Percentiles rank a stretch among this genome's conserved stretches.
Evolutionary conservation across 2,329 filamentous ascomycete species (phyloP).

Genomic region (Venturia nashicola): DNA sequence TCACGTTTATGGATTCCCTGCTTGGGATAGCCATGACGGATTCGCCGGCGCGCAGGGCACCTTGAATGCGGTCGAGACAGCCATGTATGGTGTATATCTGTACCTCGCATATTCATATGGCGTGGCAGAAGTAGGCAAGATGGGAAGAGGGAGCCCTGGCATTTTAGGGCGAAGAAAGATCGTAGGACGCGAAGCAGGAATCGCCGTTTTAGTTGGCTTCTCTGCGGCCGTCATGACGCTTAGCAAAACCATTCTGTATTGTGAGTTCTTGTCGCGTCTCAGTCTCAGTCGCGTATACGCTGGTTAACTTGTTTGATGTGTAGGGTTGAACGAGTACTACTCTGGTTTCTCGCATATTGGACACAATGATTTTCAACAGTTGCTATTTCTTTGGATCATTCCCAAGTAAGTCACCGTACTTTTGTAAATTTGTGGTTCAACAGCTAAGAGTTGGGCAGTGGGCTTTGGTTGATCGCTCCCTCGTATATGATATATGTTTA

Average conservation of each 20-base stretch:
- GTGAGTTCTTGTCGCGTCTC: constrained; percentile 30
- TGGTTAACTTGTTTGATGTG: not conserved
- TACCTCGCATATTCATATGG: constrained; percentile 16
- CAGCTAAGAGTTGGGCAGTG: constrained; percentile 30
- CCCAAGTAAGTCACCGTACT: constrained; percentile 44
- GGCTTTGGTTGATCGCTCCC: constrained; percentile 52
- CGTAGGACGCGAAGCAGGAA: constrained; percentile 36
- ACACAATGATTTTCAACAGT: constrained; percentile 43
- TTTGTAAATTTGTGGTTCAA: constrained; percentile 4
- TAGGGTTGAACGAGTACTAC: constrained; percentile 49
- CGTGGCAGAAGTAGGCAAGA: constrained; percentile 21
- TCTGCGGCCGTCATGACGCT: constrained; percentile 50
- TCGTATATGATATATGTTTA: constrained; percentile 49
- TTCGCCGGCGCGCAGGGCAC: constrained; percentile 66
- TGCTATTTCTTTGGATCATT: constrained; percentile 50
- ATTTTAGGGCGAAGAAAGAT: constrained; percentile 19
- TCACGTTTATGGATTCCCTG: constrained; percentile 68
- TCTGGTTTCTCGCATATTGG: constrained; percentile 49
- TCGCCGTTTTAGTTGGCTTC: constrained; percentile 47
- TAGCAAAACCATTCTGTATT: constrained; percentile 56
- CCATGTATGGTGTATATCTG: constrained; percentile 52
- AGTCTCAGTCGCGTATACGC: not conserved
- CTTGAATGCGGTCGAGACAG: constrained; percentile 57
- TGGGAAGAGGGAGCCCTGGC: constrained; percentile 27
- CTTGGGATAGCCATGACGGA: constrained; percentile 53